A percentile compares a stretch with the other conserved stretches of the same genome.
These are phyloP conservation scores for Eimeria zaria DNA, from an alignment of 169 alveolate species.

Conservation along the genomic window DNA sequence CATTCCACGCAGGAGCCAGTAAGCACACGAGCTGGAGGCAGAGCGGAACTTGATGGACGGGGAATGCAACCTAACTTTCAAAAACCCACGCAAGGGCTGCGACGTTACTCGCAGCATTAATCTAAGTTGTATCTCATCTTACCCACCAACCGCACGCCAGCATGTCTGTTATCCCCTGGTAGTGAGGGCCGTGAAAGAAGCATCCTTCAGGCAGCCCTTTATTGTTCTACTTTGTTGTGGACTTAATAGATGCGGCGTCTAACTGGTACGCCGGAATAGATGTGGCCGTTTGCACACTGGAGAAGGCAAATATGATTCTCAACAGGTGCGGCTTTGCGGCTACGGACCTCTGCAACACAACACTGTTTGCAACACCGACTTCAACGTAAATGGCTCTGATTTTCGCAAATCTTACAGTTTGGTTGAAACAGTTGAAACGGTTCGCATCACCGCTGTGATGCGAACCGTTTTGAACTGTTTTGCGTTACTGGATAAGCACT, in stretches of 20 bases:
- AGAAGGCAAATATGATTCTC: constrained; percentile 90
- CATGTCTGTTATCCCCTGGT: not conserved
- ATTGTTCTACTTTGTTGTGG: not conserved
- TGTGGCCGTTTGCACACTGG: constrained; percentile 92
- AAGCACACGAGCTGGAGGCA: not conserved
- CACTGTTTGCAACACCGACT: not conserved
- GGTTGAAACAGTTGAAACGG: not conserved
- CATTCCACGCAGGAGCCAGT: constrained; percentile 85
- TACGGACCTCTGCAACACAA: constrained; percentile 27
- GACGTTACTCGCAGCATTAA: not conserved
- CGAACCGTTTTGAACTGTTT: not conserved
- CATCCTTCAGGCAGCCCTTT: not conserved
- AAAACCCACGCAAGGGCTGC: not conserved
- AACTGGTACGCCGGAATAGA: constrained; percentile 85
- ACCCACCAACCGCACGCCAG: not conserved
- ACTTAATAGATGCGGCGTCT: constrained; percentile 72
- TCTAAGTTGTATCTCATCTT: not conserved
- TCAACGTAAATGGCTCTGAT: not conserved
- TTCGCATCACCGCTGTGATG: not conserved
- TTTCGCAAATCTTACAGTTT: not conserved
- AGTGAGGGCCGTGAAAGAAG: no score
- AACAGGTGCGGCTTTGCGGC: constrained; percentile 84
- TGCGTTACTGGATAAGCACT: not conserved
- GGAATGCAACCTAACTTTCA: not conserved
- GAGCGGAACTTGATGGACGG: not conserved